Base-by-base conservation (phyloP, 2,329 filamentous ascomycete species). In the Tolypocladium album region DNA sequence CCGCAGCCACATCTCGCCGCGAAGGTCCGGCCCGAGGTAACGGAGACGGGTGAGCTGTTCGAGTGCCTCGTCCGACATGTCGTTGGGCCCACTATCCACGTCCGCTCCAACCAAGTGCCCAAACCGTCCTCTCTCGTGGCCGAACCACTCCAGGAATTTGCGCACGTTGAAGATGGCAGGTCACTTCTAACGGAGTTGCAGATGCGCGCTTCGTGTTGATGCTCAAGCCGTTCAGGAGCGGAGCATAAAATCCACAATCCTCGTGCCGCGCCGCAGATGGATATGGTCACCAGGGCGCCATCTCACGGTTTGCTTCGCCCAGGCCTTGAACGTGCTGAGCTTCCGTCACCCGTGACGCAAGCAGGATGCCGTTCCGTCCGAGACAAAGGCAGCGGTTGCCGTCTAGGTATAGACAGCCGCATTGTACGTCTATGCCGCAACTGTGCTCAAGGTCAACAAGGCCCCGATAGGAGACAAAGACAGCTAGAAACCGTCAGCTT, bases 31-130 rank as follows among this genome's bases (percentile, higher is more conserved):
- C 55, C 72, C 71, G 40, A 78, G 73, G 60, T 68, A 70, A 20
- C 79, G 71, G 7, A 78, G 57, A 4, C 62, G 61, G 0, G 75
- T 74, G 24, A 79, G 67, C 45, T 68, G 65, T 39, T 64, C 58
- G 47, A 78, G 65, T 11, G 68, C 66, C 15, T 34, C n/a, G 13
- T 61, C 42, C 8, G 66, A 61, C 12, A 73, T 57, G 22, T 67
- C 65, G 39, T 59, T 43, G 20, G 65, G 61, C 31, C 43, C 38
- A 58, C 61, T 59, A 58, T 64, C 62, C 45, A 58, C 63, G 58
- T 55, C 57, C 56, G 58, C 57, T 43, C 62, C 58, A 39, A 45
- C 58, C 61, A 62, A 60, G 55, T 64, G 47, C 27, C 20, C 47
- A n/a, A 12, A n/a, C 5, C 47, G n/a, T 8, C 47, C 17, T n/a